Conservation (phyloP, 176 grass and related monocot species). For the Coix lacrymajobi region DNA sequence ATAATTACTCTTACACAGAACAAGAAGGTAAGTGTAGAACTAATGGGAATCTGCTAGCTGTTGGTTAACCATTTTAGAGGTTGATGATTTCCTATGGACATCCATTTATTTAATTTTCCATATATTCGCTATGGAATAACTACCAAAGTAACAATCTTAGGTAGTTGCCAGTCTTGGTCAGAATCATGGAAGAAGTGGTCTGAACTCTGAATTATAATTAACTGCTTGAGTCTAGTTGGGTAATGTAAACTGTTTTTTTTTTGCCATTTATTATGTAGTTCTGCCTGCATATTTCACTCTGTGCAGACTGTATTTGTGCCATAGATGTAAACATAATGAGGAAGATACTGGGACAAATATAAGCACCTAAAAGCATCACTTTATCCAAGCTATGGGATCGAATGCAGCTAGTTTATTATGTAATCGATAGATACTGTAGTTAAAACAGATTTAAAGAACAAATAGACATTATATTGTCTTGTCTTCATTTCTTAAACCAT, state of each 20-base stretch:
- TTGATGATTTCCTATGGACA: neutral
- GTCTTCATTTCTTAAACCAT: conserved; percentile 12
- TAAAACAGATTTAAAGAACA: neutral
- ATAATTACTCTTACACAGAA: conserved; percentile 39
- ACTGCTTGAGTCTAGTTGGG: neutral
- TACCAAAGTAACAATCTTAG: neutral
- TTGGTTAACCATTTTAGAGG: neutral
- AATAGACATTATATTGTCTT: neutral
- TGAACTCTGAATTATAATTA: neutral
- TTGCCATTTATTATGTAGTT: neutral
- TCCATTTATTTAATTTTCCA: neutral
- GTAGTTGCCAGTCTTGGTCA: neutral
- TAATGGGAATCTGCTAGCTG: neutral
- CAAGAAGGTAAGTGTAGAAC: conserved; percentile 53
- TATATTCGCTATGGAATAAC: neutral
- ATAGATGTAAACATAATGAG: neutral
- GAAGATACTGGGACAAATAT: neutral
- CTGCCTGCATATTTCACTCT: neutral
- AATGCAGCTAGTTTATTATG: neutral
- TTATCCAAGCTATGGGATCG: neutral
- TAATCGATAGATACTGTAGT: neutral
- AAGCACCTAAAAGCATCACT: neutral
- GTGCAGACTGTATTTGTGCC: neutral
- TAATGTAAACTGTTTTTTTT: neutral
- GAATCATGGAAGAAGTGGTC: neutral